A percentile compares a stretch with the other conserved stretches of the same genome.
Evolutionary conservation across 805 yeast species (phyloP).

Genomic region (Candida khao-thaluensis): DNA sequence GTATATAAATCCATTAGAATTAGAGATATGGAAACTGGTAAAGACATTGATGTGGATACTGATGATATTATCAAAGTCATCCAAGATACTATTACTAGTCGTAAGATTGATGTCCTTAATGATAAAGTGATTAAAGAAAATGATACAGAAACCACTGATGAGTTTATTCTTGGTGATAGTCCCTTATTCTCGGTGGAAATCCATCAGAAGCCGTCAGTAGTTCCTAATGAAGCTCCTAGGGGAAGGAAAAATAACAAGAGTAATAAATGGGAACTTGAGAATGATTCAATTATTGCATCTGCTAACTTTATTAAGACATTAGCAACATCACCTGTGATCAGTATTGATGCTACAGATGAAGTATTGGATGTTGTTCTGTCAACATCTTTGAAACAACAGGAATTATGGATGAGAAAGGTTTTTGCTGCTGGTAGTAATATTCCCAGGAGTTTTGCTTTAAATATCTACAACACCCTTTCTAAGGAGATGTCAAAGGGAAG

Average conservation of each 20-base stretch:
- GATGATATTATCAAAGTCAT: constrained; percentile 54
- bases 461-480: constrained; percentile 66
- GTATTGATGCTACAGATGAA: constrained; percentile 81
- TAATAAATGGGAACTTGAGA: constrained; percentile 76
- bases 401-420: constrained; percentile 81
- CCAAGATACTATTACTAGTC: constrained; percentile 5
- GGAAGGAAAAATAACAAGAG: constrained; percentile 73
- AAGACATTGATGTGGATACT: constrained; percentile 71
- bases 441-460: constrained; percentile 76
- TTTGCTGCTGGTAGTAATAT: constrained; percentile 73
- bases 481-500: constrained; percentile 74
- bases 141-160: constrained; percentile 13
- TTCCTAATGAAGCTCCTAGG: constrained; percentile 79
- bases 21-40: constrained; percentile 55
- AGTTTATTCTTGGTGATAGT: constrained; percentile 21
- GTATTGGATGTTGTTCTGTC: constrained; percentile 79
- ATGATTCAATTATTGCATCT: constrained; percentile 64
- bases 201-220: constrained; percentile 59
- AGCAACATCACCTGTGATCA: constrained; percentile 67
- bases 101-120: constrained; percentile 10
- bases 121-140: constrained; percentile 9
- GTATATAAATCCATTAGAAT: constrained; percentile 76
- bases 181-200: constrained; percentile 33
- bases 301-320: constrained; percentile 52
- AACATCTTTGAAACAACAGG: constrained; percentile 71